Percentiles rank a stretch among this genome's conserved stretches.
Conservation (phyloP, 73 alveolate genomes). For the Blepharisma japonicum region DNA sequence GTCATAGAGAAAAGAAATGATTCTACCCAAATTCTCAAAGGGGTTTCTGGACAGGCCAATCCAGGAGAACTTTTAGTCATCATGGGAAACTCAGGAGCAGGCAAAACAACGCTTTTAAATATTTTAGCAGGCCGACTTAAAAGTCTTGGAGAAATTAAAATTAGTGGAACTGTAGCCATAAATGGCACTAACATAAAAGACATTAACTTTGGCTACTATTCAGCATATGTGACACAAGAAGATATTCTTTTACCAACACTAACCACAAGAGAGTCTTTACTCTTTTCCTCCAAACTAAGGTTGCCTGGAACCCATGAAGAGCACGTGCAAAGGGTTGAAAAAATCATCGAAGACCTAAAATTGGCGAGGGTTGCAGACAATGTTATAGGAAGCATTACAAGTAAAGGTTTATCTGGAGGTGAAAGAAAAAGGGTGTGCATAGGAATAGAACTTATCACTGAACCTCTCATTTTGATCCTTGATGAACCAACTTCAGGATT, state of each 20-base stretch:
- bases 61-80: slow-evolving; percentile 45
- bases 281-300: not conserved
- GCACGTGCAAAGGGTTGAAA: not conserved
- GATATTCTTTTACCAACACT: slow-evolving; percentile 1
- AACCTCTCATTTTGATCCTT: slow-evolving; percentile 65
- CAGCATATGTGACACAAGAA: not conserved
- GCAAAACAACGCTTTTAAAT: slow-evolving; percentile 43
- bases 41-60: slow-evolving; percentile 44
- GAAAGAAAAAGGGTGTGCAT: slow-evolving; percentile 74
- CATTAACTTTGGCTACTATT: not conserved
- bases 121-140: not conserved
- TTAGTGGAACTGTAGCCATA: slow-evolving; percentile 28
- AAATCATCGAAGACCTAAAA: not conserved
- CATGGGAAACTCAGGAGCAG: slow-evolving; percentile 52
- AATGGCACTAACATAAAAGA: slow-evolving; percentile 3
- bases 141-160: not conserved
- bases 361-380: not conserved
- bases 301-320: not conserved
- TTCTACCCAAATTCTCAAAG: slow-evolving; percentile 29
- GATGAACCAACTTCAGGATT: slow-evolving; percentile 89
- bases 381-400: slow-evolving; percentile 43
- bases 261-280: slow-evolving; percentile 5
- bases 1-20: no score
- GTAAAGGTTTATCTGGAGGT: slow-evolving; percentile 85
- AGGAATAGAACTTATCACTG: slow-evolving; percentile 71